These are phyloP conservation scores for Endocarpon pusillum DNA, from an alignment of 495 filamentous ascomycete species.

Conservation along the genomic window DNA sequence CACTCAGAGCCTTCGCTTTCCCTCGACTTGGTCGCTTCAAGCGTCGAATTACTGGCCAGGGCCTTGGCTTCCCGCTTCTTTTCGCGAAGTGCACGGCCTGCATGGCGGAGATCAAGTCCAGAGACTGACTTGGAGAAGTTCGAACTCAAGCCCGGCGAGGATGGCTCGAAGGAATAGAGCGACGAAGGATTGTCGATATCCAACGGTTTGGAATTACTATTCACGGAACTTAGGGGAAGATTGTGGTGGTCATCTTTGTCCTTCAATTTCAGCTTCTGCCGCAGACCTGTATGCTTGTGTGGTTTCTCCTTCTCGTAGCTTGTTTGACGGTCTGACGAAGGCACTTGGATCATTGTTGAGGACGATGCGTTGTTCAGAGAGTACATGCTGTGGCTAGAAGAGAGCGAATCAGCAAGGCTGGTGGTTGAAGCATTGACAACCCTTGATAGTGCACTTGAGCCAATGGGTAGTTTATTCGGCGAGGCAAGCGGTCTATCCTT, in stretches of 20 bases:
- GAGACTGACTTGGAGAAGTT: conserved; percentile 61
- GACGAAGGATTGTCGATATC: conserved; percentile 74
- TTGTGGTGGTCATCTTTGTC: conserved; percentile 59
- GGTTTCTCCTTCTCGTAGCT: conserved; percentile 33
- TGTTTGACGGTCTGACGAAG: conserved; percentile 17
- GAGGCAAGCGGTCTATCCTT: conserved; percentile 61
- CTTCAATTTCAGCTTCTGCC: conserved; percentile 82
- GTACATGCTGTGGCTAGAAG: conserved; percentile 50
- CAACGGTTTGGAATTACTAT: conserved; percentile 72
- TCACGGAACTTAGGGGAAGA: conserved; percentile 69
- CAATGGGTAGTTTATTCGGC: conserved; percentile 56
- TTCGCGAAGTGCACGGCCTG: conserved; percentile 66
- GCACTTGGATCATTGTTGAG: conserved; percentile 46
- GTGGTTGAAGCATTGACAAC: conserved; percentile 63
- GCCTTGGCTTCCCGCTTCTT: conserved; percentile 74
- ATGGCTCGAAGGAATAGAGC: conserved; percentile 64
- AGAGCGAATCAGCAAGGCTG: conserved; percentile 46
- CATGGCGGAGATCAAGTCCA: conserved; percentile 73
- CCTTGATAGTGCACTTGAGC: conserved; percentile 37
- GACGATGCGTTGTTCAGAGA: conserved; percentile 68
- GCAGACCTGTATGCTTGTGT: conserved; percentile 66
- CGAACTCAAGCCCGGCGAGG: conserved; percentile 50
- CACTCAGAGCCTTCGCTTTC: conserved; percentile 29
- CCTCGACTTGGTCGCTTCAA: conserved; percentile 11
- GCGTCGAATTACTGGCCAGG: conserved; percentile 5